Evolutionary conservation across 352 stramenopile species (phyloP).

Genomic region (Globisporangium emineosum): DNA sequence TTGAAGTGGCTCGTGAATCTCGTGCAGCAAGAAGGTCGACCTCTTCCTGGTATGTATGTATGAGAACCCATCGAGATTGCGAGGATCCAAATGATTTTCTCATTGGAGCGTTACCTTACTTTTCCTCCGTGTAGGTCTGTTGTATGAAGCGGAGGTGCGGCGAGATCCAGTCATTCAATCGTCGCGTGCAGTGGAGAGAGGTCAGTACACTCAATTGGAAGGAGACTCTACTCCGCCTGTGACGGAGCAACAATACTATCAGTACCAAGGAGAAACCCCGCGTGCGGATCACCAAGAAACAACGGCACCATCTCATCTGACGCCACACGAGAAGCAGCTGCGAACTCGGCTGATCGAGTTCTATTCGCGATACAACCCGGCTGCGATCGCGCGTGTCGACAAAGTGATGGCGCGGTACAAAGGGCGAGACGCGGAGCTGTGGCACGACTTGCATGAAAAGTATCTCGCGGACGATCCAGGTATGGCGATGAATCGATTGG

Average conservation of each 20-base stretch:
- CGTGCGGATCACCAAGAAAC: conserved; percentile 4
- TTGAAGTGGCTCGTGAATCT: conserved; percentile 95
- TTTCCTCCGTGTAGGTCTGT: conserved; percentile 32
- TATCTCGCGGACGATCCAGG: conserved; percentile 59
- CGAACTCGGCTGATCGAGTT: conserved; percentile 55
- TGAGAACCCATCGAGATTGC: neutral
- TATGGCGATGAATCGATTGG: conserved; percentile 16
- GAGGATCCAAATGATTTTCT: neutral
- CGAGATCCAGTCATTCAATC: conserved; percentile 29
- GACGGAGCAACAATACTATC: conserved; percentile 61
- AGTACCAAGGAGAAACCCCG: conserved; percentile 47
- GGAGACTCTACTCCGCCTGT: conserved; percentile 7
- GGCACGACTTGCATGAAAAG: conserved; percentile 73
- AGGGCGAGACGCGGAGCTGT: conserved; percentile 69
- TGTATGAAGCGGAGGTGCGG: conserved; percentile 72
- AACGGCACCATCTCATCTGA: conserved; percentile 60
- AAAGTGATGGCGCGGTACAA: conserved; percentile 75
- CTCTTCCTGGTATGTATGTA: conserved; percentile 77
- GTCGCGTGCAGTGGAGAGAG: conserved; percentile 10
- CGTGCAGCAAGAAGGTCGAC: conserved; percentile 88
- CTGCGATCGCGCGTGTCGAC: conserved; percentile 58
- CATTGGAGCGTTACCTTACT: neutral
- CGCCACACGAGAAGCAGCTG: conserved; percentile 26
- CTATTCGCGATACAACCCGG: conserved; percentile 68
- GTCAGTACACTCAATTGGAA: conserved; percentile 5